Conservation (phyloP, 2,329 filamentous ascomycete species). For the Ascomycota sp. region DNA sequence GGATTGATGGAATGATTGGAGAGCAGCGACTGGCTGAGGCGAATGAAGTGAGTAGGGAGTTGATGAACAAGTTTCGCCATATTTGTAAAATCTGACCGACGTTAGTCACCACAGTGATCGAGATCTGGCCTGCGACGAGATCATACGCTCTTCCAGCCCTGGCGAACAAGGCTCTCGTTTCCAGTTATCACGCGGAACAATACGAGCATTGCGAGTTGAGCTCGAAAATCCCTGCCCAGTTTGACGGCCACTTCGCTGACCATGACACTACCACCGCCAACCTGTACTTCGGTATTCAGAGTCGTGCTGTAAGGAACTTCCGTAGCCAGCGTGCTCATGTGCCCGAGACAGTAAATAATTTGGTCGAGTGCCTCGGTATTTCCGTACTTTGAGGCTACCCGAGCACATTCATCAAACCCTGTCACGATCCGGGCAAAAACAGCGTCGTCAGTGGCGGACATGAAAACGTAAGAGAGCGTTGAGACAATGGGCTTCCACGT, state of each 20-base stretch:
- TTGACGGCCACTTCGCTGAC: slow-evolving; percentile 94
- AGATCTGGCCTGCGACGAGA: background rate
- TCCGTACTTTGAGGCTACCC: slow-evolving; percentile 67
- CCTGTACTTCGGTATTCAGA: slow-evolving; percentile 88
- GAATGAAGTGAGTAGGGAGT: slow-evolving; percentile 72
- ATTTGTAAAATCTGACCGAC: slow-evolving; percentile 52
- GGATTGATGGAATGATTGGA: slow-evolving; percentile 57
- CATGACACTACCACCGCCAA: slow-evolving; percentile 82
- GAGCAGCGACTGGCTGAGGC: slow-evolving; percentile 39
- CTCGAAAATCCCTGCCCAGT: slow-evolving; percentile 79
- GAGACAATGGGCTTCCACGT: slow-evolving; percentile 92
- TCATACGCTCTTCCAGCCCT: slow-evolving; percentile 60
- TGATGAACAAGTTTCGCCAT: slow-evolving; percentile 87
- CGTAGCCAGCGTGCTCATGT: slow-evolving; percentile 71
- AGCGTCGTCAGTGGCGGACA: slow-evolving; percentile 89
- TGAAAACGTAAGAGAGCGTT: slow-evolving; percentile 91
- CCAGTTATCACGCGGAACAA: slow-evolving; percentile 78
- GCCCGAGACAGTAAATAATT: slow-evolving; percentile 72
- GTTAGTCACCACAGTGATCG: slow-evolving; percentile 4
- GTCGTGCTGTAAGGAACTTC: slow-evolving; percentile 57
- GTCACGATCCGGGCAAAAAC: slow-evolving; percentile 85
- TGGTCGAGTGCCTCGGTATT: slow-evolving; percentile 76
- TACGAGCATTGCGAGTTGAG: slow-evolving; percentile 84
- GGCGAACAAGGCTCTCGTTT: slow-evolving; percentile 53
- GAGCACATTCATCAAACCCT: slow-evolving; percentile 87